Conservation (phyloP, 495 filamentous ascomycete genomes). For the Penicillium salamii region DNA sequence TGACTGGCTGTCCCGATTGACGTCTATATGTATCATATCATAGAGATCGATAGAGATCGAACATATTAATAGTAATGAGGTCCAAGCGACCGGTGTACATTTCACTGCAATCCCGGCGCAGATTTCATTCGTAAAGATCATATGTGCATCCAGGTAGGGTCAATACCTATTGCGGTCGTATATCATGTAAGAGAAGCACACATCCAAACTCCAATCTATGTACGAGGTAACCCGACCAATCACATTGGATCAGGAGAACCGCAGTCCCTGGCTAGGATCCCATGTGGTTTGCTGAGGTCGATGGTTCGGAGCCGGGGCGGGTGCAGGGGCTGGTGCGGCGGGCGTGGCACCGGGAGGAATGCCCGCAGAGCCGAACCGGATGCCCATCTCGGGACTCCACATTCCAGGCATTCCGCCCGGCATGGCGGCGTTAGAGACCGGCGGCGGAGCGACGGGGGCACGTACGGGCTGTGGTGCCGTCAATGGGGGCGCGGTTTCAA, state of each 20-base stretch:
- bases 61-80: too few species aligned
- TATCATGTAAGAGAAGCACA: not conserved
- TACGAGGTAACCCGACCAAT: not conserved
- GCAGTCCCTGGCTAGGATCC: constrained; percentile 61
- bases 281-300: constrained; percentile 37
- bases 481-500: constrained; percentile 34
- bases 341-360: constrained; percentile 14
- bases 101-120: too few species aligned
- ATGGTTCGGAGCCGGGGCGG: constrained; percentile 15
- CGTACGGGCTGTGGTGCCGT: constrained; percentile 55
- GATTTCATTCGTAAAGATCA: not conserved
- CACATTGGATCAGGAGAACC: constrained; percentile 50
- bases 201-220: constrained; percentile 1
- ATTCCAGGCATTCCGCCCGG: constrained; percentile 43
- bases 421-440: constrained; percentile 39
- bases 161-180: not conserved
- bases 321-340: constrained; percentile 11
- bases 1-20: too few species aligned
- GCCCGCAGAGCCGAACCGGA: constrained; percentile 58
- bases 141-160: not conserved
- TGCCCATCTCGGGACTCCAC: constrained; percentile 78
- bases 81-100: too few species aligned
- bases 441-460: constrained; percentile 52
- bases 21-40: too few species aligned
- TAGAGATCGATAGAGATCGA: too few species aligned